phyloP scores from a whole-genome alignment of 257 asterid genomes.

The Solanum virginianum region DNA sequence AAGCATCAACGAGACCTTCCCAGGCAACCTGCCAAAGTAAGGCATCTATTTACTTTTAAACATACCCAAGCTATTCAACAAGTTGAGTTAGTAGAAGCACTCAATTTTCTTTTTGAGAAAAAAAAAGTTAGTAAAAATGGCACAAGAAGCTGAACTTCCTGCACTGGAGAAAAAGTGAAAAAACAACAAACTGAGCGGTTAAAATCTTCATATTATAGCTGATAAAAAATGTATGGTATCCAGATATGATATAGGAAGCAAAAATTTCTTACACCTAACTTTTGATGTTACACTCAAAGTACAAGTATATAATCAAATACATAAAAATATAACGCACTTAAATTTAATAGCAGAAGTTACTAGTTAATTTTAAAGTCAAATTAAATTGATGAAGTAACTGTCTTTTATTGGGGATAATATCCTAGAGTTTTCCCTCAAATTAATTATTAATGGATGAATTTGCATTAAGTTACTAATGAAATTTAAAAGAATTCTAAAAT shows the following conservation, averaged over 20 bases:
- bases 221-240: neutral
- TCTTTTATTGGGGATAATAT: neutral
- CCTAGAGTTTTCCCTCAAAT: neutral
- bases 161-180: neutral
- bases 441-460: neutral
- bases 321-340: neutral
- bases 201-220: neutral
- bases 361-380: neutral
- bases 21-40: constrained; percentile 54
- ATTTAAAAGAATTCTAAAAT: neutral
- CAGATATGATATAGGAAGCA: neutral
- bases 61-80: neutral
- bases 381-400: neutral
- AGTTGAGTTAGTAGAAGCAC: neutral
- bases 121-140: neutral
- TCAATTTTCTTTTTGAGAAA: neutral
- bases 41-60: neutral
- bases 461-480: neutral
- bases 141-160: neutral
- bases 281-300: neutral
- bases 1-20: constrained; percentile 71
- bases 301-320: neutral
- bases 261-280: neutral
- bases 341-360: neutral
- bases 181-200: neutral